Conservation (phyloP, 169 alveolate genomes). For the Plasmodium blacklocki region DNA sequence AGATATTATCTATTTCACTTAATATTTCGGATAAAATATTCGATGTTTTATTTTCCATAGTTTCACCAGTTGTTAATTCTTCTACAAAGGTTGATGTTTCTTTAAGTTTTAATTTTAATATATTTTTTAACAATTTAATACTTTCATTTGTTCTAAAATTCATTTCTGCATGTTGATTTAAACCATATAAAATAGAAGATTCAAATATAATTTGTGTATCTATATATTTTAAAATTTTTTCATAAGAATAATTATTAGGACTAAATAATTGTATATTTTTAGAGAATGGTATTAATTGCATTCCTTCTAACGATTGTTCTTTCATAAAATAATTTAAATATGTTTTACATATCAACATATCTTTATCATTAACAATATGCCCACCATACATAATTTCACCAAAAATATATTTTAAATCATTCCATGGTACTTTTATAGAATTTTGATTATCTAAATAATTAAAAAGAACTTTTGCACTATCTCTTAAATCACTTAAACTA, state of each 20-base stretch:
- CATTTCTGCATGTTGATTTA: constrained; percentile 76
- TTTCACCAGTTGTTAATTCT: constrained; percentile 67
- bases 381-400: constrained; percentile 99
- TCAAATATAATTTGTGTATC: constrained; percentile 68
- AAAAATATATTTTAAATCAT: constrained; percentile 95
- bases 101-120: constrained; percentile 55
- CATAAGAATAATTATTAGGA: constrained; percentile 68
- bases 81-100: constrained; percentile 71
- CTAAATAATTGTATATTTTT: constrained; percentile 67
- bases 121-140: constrained; percentile 61
- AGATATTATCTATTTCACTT: constrained; percentile 56
- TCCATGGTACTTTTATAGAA: constrained; percentile 96
- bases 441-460: constrained; percentile 93
- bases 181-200: constrained; percentile 59
- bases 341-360: constrained; percentile 93
- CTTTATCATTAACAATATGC: constrained; percentile 97
- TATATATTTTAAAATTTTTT: constrained; percentile 68
- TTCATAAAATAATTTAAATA: constrained; percentile 94
- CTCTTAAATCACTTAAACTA: constrained; percentile 96
- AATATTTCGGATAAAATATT: constrained; percentile 46
- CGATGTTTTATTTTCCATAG: constrained; percentile 45
- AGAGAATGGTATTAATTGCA: constrained; percentile 93
- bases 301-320: constrained; percentile 94
- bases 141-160: constrained; percentile 73
- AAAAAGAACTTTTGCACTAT: constrained; percentile 94